A percentile compares a stretch with the other conserved stretches of the same genome.
Conservation (phyloP, 768 basidiomycete species). For the Rossbeevera mucosa region DNA sequence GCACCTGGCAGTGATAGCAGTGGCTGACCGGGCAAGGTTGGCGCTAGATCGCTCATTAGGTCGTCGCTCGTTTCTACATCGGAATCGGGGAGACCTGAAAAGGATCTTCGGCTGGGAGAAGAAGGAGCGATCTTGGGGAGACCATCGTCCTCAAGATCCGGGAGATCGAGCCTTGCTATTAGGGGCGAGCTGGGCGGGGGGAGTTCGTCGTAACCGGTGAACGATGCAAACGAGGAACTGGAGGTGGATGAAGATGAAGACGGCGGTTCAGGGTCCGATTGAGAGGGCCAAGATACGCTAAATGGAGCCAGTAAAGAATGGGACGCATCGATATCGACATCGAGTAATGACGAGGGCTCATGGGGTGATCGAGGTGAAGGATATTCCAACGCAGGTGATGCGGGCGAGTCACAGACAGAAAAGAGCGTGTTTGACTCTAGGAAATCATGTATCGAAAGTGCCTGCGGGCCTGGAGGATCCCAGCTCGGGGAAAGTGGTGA, state of each 20-base stretch:
- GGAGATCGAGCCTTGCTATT: conserved; percentile 28
- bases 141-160: conserved; percentile 30
- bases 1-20: conserved; percentile 40
- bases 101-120: conserved; percentile 30
- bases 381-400: conserved; percentile 14
- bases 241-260: conserved; percentile 8
- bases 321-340: conserved; percentile 17
- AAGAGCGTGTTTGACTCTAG: conserved; percentile 16
- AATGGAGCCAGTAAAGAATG: conserved; percentile 19
- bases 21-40: conserved; percentile 18
- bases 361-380: conserved; percentile 14
- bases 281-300: conserved; percentile 20
- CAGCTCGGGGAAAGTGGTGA: conserved; percentile 37
- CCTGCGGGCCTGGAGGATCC: conserved; percentile 16
- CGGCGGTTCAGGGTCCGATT: conserved; percentile 15
- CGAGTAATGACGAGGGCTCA: conserved; percentile 23
- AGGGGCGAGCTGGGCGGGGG: conserved; percentile 29
- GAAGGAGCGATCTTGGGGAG: conserved; percentile 18
- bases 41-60: conserved; percentile 11
- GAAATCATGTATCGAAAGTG: conserved; percentile 17
- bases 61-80: conserved; percentile 22
- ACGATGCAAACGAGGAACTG: conserved; percentile 17
- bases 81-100: conserved; percentile 26
- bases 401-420: conserved; percentile 10
- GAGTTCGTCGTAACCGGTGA: conserved; percentile 21